These are phyloP conservation scores for Coemansia biformis DNA, from an alignment of 192 early-diverging fungal genomes.

Conservation along the genomic window DNA sequence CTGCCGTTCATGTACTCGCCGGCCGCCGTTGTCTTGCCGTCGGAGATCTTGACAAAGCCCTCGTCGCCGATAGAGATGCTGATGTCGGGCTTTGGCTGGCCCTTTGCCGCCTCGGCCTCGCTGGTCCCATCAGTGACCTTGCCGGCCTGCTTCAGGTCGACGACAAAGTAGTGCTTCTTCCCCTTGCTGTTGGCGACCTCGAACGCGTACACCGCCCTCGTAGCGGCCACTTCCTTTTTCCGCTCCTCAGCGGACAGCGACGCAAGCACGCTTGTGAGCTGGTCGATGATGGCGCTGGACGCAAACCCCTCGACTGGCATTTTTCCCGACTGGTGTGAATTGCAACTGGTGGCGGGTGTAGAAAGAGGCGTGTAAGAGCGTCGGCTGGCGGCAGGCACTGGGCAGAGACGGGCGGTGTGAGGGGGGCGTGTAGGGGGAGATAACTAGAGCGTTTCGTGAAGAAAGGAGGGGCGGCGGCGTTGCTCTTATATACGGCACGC, in stretches of 20 bases:
- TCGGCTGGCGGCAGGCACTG: too few species aligned
- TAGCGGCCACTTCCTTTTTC: slow-evolving; percentile 45
- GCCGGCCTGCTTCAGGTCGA: slow-evolving; percentile 78
- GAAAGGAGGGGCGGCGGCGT: too few species aligned
- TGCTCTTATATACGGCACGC: too few species aligned
- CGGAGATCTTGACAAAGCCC: slow-evolving; percentile 74
- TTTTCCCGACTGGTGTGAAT: background rate
- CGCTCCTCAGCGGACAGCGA: slow-evolving; percentile 40
- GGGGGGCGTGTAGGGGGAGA: too few species aligned
- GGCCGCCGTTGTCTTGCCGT: slow-evolving; percentile 81
- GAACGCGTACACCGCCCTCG: slow-evolving; percentile 86
- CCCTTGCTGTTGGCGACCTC: slow-evolving; percentile 64
- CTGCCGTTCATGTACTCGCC: slow-evolving; percentile 91
- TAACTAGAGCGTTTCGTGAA: too few species aligned
- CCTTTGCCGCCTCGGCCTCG: slow-evolving; percentile 51
- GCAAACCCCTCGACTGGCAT: slow-evolving; percentile 41
- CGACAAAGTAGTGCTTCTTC: slow-evolving; percentile 70
- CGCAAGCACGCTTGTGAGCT: slow-evolving; percentile 28
- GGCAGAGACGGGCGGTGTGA: too few species aligned
- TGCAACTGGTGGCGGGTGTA: background rate
- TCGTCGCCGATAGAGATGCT: slow-evolving; percentile 66
- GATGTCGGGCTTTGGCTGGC: slow-evolving; percentile 72
- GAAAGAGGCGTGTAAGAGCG: slow-evolving; percentile 2
- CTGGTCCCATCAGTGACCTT: slow-evolving; percentile 56
- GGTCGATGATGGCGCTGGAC: slow-evolving; percentile 44